These are phyloP conservation scores for Chaetomium olivaceum DNA, from an alignment of 2,329 filamentous ascomycete species.

Conservation along the genomic window DNA sequence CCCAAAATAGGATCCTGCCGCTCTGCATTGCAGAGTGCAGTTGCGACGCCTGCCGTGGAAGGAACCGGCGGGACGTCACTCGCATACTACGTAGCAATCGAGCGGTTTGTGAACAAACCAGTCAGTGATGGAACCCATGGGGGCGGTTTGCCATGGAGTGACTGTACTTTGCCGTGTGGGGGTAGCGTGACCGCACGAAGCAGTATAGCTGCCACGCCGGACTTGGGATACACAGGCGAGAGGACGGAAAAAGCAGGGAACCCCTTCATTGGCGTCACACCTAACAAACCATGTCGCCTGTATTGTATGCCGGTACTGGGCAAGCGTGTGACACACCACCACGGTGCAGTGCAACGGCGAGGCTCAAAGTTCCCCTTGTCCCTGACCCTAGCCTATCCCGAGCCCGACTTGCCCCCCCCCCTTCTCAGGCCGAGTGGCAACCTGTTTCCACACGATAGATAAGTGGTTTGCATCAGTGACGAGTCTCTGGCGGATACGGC, in stretches of 20 bases:
- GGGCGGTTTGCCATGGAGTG: neutral
- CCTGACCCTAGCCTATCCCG: neutral
- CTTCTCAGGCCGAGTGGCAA: neutral
- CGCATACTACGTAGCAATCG: neutral
- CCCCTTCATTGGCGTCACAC: neutral
- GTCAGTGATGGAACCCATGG: neutral
- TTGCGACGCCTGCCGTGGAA: neutral
- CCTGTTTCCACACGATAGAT: neutral
- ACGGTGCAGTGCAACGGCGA: neutral
- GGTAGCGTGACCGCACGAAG: neutral
- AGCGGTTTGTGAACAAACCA: neutral
- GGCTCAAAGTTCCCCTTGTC: slow-evolving; percentile 2
- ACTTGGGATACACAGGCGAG: neutral
- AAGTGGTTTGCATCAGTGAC: neutral
- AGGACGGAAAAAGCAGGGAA: neutral
- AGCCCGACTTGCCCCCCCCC: no score
- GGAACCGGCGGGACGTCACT: neutral
- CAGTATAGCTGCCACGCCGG: neutral
- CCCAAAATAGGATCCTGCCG: slow-evolving; percentile 2
- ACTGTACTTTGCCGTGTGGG: neutral
- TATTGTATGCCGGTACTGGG: neutral
- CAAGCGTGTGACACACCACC: neutral
- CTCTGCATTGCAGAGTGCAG: neutral
- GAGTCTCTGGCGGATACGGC: neutral
- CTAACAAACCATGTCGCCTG: neutral